Percentiles rank a stretch among this genome's conserved stretches.
These are phyloP conservation scores for Xylariaceae sp. DNA, from an alignment of 2,329 filamentous ascomycete species.

Conservation along the genomic window DNA sequence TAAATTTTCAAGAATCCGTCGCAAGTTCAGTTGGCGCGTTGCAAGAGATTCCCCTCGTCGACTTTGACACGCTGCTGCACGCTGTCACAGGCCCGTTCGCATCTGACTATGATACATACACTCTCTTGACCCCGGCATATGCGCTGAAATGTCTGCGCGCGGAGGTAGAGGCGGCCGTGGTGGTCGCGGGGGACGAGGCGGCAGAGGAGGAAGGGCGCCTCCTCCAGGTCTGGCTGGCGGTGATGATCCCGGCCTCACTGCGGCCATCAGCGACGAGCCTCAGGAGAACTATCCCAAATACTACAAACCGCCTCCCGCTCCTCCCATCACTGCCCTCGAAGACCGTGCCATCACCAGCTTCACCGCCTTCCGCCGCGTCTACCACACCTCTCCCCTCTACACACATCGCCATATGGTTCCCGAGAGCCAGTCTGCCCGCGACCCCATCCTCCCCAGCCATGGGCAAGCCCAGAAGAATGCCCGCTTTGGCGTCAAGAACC, in stretches of 20 bases:
- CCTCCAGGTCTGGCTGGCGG: conserved; percentile 48
- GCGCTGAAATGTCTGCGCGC: conserved; percentile 47
- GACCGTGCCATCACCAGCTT: conserved; percentile 46
- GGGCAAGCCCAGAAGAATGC: conserved; percentile 57
- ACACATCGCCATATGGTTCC: conserved; percentile 45
- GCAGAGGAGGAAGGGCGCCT: conserved; percentile 38
- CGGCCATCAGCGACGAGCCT: conserved; percentile 46
- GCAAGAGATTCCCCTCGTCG: neutral
- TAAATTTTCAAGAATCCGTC: conserved; percentile 19
- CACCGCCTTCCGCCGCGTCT: conserved; percentile 53
- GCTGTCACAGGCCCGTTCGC: no score
- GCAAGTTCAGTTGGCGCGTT: neutral
- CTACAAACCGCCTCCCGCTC: conserved; percentile 46
- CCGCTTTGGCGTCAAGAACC: conserved; percentile 51
- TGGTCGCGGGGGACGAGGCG: conserved; percentile 44
- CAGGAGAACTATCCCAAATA: conserved; percentile 54
- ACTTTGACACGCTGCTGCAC: neutral
- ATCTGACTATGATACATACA: no score
- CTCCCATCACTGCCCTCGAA: conserved; percentile 42
- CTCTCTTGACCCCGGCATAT: conserved; percentile 1
- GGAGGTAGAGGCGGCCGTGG: conserved; percentile 49
- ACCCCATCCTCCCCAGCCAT: conserved; percentile 43
- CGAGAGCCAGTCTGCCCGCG: conserved; percentile 24
- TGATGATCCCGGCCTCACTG: conserved; percentile 44
- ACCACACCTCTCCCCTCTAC: conserved; percentile 53